Evolutionary conservation across 2,329 filamentous ascomycete genomes (phyloP).

Genomic region (Claviceps lovelessii): DNA sequence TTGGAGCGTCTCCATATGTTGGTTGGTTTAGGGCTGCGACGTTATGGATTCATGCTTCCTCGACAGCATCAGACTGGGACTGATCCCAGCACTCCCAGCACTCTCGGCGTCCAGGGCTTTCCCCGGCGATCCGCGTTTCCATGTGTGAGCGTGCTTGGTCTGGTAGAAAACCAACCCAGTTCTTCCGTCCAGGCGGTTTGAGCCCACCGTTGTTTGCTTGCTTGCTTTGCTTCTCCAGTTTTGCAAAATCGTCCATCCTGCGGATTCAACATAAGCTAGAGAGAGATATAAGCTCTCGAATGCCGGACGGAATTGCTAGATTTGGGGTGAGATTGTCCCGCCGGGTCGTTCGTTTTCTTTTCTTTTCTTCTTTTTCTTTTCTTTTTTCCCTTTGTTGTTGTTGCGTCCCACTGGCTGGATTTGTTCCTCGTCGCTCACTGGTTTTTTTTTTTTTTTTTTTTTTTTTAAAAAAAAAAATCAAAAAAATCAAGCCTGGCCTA

Average conservation of each 20-base stretch:
- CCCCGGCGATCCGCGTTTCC: background rate
- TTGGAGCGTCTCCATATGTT: no score
- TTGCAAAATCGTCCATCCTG: background rate
- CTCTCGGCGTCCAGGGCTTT: background rate
- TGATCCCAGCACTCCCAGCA: no score
- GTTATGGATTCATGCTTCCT: no score
- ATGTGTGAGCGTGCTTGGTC: no score
- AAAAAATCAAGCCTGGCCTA: background rate
- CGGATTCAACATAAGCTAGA: background rate
- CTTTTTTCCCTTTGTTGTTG: no score
- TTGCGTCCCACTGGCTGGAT: no score
- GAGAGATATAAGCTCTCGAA: background rate
- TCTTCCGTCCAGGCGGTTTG: background rate
- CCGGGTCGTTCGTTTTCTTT: background rate
- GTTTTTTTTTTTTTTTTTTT: background rate
- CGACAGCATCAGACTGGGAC: no score
- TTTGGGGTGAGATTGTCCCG: background rate
- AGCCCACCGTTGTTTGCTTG: background rate
- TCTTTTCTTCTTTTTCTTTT: background rate
- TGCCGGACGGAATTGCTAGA: no score
- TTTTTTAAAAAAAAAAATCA: no score
- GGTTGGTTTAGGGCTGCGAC: no score
- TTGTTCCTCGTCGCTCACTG: no score
- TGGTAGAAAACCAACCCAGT: background rate
- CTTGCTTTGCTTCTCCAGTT: background rate